Conservation (phyloP, 495 filamentous ascomycete species). For the Penicillium fimorum region DNA sequence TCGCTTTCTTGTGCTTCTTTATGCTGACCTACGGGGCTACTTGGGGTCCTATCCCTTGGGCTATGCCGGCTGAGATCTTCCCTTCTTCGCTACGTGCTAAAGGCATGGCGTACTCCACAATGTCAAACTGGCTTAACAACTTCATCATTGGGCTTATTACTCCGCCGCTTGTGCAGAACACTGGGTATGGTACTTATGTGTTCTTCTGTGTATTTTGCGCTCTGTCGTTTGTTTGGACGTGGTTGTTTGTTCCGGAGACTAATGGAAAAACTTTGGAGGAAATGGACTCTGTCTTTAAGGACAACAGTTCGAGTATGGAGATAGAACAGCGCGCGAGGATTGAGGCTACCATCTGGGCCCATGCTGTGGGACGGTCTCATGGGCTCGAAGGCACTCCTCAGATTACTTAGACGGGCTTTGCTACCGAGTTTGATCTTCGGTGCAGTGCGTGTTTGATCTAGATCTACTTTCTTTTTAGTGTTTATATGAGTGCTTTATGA, state of each 20-base stretch:
- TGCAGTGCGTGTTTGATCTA: background rate
- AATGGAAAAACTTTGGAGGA: slow-evolving; percentile 50
- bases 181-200: slow-evolving; percentile 42
- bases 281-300: slow-evolving; percentile 40
- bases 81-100: slow-evolving; percentile 38
- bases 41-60: slow-evolving; percentile 37
- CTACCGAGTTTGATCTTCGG: background rate
- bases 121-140: slow-evolving; percentile 45
- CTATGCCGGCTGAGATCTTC: slow-evolving; percentile 35
- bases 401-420: background rate
- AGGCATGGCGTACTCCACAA: slow-evolving; percentile 34
- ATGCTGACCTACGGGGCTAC: slow-evolving; percentile 36
- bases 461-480: background rate
- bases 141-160: slow-evolving; percentile 43
- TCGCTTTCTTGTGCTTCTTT: slow-evolving; percentile 28
- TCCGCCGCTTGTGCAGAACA: slow-evolving; percentile 44
- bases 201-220: slow-evolving; percentile 51
- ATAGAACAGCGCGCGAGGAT: slow-evolving; percentile 24
- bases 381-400: background rate
- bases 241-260: slow-evolving; percentile 45
- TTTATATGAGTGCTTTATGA: background rate
- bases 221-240: slow-evolving; percentile 41
- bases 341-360: slow-evolving; percentile 14
- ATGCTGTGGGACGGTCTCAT: background rate
- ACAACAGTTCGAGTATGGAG: slow-evolving; percentile 24